These are phyloP conservation scores for Fusarium marasasianum DNA, from an alignment of 2,329 filamentous ascomycete species.

Conservation along the genomic window DNA sequence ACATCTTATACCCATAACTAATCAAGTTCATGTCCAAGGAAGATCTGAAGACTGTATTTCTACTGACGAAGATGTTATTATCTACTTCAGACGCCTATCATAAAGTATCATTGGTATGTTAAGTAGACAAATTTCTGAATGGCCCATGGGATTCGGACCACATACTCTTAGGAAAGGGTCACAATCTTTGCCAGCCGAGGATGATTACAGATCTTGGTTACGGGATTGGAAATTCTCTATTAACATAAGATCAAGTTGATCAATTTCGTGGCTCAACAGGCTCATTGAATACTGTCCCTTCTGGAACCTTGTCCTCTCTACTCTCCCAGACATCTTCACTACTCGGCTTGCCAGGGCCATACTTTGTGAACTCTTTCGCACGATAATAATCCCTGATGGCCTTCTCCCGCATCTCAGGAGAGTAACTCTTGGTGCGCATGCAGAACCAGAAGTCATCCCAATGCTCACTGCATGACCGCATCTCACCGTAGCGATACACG, in stretches of 20 bases:
- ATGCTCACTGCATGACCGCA: constrained; percentile 81
- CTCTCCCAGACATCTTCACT: constrained; percentile 93
- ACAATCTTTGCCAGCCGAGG: neutral
- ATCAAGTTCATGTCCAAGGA: neutral
- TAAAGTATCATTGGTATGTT: neutral
- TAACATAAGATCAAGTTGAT: neutral
- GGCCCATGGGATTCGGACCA: neutral
- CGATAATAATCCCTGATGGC: constrained; percentile 74
- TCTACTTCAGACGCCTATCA: neutral
- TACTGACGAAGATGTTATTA: neutral
- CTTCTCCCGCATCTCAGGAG: constrained; percentile 66
- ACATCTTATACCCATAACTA: no score
- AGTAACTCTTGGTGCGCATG: constrained; percentile 80
- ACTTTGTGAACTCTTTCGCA: constrained; percentile 71
- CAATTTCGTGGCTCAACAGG: constrained; percentile 46
- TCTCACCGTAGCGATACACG: constrained; percentile 84
- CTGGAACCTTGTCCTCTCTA: constrained; percentile 68
- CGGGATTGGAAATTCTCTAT: neutral
- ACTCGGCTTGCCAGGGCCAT: constrained; percentile 70
- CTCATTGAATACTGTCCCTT: constrained; percentile 57
- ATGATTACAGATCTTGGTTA: neutral
- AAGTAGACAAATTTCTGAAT: no score
- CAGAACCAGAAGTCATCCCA: constrained; percentile 99
- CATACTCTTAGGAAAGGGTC: no score
- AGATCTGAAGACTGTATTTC: no score